phyloP scores from a whole-genome alignment of 2,329 filamentous ascomycete genomes.

The Nothomitra cinnamomea region DNA sequence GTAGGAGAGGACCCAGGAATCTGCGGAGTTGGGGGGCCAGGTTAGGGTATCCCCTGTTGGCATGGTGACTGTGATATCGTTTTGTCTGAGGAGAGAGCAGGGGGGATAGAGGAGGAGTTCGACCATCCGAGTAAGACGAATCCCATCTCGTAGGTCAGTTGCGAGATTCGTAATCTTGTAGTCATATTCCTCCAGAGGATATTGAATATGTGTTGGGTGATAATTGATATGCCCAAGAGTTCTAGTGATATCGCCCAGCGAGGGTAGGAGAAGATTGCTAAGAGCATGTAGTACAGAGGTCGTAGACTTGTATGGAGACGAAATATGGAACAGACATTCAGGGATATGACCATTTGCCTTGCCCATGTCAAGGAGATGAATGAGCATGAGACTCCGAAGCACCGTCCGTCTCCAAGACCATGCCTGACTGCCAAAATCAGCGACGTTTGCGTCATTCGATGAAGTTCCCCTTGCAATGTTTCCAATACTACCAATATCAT shows the following conservation, averaged over 20 bases:
- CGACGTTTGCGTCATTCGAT: slow-evolving; percentile 12
- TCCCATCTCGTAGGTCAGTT: slow-evolving; percentile 43
- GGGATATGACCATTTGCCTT: slow-evolving; percentile 23
- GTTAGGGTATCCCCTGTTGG: slow-evolving; percentile 27
- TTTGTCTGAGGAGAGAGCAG: slow-evolving; percentile 14
- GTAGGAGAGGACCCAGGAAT: slow-evolving; percentile 33
- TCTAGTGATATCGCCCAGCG: slow-evolving; percentile 38
- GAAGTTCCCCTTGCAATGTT: slow-evolving; percentile 6
- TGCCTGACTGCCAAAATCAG: slow-evolving; percentile 24
- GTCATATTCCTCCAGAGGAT: slow-evolving; percentile 39
- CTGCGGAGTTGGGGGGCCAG: slow-evolving; percentile 19
- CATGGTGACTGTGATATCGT: slow-evolving; percentile 27
- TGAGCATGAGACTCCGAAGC: slow-evolving; percentile 40
- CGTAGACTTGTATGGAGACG: slow-evolving; percentile 39
- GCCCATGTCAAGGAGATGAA: slow-evolving; percentile 39
- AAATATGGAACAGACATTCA: slow-evolving; percentile 32
- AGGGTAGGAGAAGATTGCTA: slow-evolving; percentile 36
- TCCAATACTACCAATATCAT: slow-evolving; percentile 19
- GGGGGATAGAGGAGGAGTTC: slow-evolving; percentile 36
- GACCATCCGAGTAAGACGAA: slow-evolving; percentile 40
- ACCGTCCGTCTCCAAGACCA: slow-evolving; percentile 38
- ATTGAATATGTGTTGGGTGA: slow-evolving; percentile 35
- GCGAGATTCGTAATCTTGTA: slow-evolving; percentile 43
- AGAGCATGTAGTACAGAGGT: slow-evolving; percentile 33
- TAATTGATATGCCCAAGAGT: slow-evolving; percentile 39